These are phyloP conservation scores for thale cress (Arabidopsis thaliana) DNA, from an alignment of 345 rosid genomes.

Conservation along the genomic window DNA sequence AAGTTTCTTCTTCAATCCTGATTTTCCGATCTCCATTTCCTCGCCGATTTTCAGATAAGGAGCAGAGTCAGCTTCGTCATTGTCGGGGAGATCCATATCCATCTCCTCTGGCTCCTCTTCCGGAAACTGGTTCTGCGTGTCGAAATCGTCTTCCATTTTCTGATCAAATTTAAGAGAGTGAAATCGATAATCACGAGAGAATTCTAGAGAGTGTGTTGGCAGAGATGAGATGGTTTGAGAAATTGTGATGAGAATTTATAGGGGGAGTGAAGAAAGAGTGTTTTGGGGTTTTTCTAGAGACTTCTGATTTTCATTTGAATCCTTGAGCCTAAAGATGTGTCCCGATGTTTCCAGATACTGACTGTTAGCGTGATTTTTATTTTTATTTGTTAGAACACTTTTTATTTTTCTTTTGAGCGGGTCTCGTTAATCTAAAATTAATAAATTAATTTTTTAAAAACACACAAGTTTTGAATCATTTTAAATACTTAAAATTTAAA, in stretches of 20 bases:
- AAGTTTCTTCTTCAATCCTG: slow-evolving; percentile 76
- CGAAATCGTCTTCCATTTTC: slow-evolving; percentile 64
- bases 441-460: too few relatives aligned
- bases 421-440: not conserved
- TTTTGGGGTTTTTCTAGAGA: not conserved
- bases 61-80: slow-evolving; percentile 37
- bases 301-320: not conserved
- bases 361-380: not conserved
- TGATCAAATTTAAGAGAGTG: not conserved
- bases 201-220: not conserved
- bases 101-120: slow-evolving; percentile 47
- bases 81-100: slow-evolving; percentile 53
- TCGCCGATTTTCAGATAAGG: slow-evolving; percentile 50
- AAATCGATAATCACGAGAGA: not conserved
- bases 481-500: too few relatives aligned
- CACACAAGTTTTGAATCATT: too few relatives aligned
- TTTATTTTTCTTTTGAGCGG: not conserved
- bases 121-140: slow-evolving; percentile 45
- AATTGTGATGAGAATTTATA: not conserved
- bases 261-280: not conserved
- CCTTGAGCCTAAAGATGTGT: not conserved
- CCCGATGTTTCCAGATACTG: slow-evolving; percentile 37
- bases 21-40: slow-evolving; percentile 72
- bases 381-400: too few relatives aligned
- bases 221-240: not conserved